These are phyloP conservation scores for Apostasia shenzhenica DNA, from an alignment of 106 monocot genomes.

Conservation along the genomic window DNA sequence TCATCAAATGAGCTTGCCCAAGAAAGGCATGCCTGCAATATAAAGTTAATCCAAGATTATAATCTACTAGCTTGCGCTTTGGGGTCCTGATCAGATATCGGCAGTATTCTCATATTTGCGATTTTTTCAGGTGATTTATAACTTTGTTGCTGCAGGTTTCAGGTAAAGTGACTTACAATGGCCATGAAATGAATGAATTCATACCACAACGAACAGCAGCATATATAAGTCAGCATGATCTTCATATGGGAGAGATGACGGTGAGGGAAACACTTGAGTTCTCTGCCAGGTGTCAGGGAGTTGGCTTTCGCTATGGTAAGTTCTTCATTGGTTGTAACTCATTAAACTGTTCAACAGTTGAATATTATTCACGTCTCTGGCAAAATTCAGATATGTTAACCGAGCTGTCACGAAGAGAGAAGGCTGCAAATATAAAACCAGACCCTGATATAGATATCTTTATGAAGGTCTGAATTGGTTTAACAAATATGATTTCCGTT, in stretches of 20 bases:
- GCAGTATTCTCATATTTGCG: too few relatives aligned
- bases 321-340: not conserved
- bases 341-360: not conserved
- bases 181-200: constrained; percentile 4
- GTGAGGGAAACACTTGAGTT: constrained; percentile 8
- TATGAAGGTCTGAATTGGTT: not conserved
- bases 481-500: not conserved
- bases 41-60: too few relatives aligned
- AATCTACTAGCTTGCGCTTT: too few relatives aligned
- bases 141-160: not conserved
- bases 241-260: constrained; percentile 10
- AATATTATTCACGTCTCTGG: not conserved
- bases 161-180: constrained; percentile 11
- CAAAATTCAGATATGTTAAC: not conserved
- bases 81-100: too few relatives aligned
- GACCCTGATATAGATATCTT: not conserved
- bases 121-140: too few relatives aligned
- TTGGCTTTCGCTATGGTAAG: constrained; percentile 7
- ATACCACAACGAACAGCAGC: not conserved
- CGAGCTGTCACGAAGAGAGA: not conserved
- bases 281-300: constrained; percentile 12
- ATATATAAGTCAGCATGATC: constrained; percentile 4
- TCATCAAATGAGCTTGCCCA: too few relatives aligned
- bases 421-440: constrained; percentile 1
- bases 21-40: too few relatives aligned